These are phyloP conservation scores for Talaromyces trachyspermus DNA, from an alignment of 495 filamentous ascomycete genomes.

Conservation along the genomic window DNA sequence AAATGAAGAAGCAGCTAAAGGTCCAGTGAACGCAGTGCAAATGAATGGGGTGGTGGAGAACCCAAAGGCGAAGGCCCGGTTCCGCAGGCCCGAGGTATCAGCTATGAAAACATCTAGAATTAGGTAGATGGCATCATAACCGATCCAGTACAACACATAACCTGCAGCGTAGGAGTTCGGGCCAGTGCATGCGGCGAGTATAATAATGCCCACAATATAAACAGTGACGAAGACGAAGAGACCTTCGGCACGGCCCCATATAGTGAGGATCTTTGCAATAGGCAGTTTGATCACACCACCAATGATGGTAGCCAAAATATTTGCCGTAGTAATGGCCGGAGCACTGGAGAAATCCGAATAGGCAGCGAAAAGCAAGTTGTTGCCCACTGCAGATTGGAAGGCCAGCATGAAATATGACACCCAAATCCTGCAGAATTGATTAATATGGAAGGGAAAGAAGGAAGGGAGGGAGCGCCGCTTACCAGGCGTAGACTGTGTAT, in stretches of 20 bases:
- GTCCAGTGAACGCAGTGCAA: conserved; percentile 41
- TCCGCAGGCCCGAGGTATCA: conserved; percentile 56
- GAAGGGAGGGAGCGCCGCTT: too few species aligned
- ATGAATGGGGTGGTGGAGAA: conserved; percentile 61
- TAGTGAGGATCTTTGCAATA: conserved; percentile 59
- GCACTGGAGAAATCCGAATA: conserved; percentile 25
- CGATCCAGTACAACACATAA: conserved; percentile 50
- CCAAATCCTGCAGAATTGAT: conserved; percentile 28
- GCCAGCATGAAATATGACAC: conserved; percentile 37
- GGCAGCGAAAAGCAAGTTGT: conserved; percentile 22
- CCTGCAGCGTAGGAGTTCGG: conserved; percentile 42
- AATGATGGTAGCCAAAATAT: conserved; percentile 41
- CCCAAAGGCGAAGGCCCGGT: conserved; percentile 55
- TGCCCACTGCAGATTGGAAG: conserved; percentile 28
- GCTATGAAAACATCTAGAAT: conserved; percentile 56
- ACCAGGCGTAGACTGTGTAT: conserved; percentile 31
- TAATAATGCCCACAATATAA: conserved; percentile 37
- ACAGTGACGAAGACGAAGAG: conserved; percentile 37
- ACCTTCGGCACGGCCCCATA: conserved; percentile 53
- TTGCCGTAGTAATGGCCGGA: conserved; percentile 28
- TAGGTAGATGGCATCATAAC: conserved; percentile 52
- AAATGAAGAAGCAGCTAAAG: conserved; percentile 30
- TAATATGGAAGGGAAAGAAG: too few species aligned
- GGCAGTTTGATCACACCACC: conserved; percentile 59
- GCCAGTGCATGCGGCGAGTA: conserved; percentile 41